These are phyloP conservation scores for Fusarium sp. DNA, from an alignment of 2,329 filamentous ascomycete genomes.

Conservation along the genomic window DNA sequence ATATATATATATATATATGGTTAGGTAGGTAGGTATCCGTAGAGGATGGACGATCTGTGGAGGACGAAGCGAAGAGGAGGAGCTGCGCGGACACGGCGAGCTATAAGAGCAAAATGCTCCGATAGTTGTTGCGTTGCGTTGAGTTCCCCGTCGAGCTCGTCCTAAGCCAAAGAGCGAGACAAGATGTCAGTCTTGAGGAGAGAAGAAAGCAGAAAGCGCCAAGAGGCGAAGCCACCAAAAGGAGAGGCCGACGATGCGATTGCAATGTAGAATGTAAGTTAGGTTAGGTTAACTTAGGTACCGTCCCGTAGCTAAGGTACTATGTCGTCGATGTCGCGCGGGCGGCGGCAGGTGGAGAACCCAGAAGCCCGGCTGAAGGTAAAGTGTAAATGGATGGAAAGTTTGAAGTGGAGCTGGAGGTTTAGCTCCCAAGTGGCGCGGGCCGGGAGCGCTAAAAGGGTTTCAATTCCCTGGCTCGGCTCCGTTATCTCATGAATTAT, in stretches of 20 bases:
- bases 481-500: conserved; percentile 13
- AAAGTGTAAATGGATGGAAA: conserved; percentile 33
- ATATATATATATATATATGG: conserved; percentile 3
- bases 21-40: background rate
- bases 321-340: conserved; percentile 26
- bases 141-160: background rate
- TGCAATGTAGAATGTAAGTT: conserved; percentile 5
- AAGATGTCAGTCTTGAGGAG: background rate
- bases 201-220: background rate
- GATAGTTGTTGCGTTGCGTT: conserved; percentile 7
- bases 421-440: conserved; percentile 35
- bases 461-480: conserved; percentile 21
- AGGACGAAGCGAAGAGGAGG: conserved; percentile 13
- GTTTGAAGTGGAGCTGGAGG: conserved; percentile 19
- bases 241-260: conserved; percentile 28
- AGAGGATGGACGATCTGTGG: background rate
- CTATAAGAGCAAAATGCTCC: conserved; percentile 32
- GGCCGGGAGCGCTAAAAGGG: conserved; percentile 37
- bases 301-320: background rate
- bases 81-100: conserved; percentile 17
- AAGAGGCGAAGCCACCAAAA: conserved; percentile 33
- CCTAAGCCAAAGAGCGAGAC: conserved; percentile 13
- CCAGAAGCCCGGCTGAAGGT: conserved; percentile 38
- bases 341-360: conserved; percentile 38
- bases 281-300: background rate